Evolutionary conservation across 2,329 filamentous ascomycete genomes (phyloP), one percentile per base, ranked within the genome.

Genomic region (Lomentospora prolificans): DNA sequence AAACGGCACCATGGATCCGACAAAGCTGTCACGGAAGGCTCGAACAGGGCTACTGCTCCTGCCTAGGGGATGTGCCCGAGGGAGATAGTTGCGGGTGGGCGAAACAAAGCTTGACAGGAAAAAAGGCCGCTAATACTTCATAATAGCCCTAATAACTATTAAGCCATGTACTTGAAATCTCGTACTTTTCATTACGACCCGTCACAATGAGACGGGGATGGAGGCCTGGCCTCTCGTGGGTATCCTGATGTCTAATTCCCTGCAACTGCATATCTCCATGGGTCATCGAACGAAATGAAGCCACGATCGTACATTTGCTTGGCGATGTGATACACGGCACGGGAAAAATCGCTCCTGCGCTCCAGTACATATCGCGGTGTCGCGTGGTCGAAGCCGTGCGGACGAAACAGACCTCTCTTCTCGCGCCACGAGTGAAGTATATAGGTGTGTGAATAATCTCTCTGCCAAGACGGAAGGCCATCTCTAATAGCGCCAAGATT

Each of bases 261-360:
- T 10, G 10, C 17, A 4, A 22, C 10, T 22, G 7, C 12, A 22
- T 48, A 48, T 48, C 44, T 48, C 44, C 44, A 48, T 4, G 44
- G 44, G 44, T 62, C 61, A n/a, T 60, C 53, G 8, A 61, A 36
- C 3, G 41, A 46, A 8, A 61, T 33, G 3, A 64, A 27, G 1
- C 58, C 60, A 5, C 55, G 24, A 2, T 60, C 56, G 30, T 60
- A 61, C 58, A 64, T 59, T 19, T 51, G 36, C 27, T 57, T 60
- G 2, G 60, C 59, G 19, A 64, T 57, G 2, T 61, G 60, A 28
- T 63, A 64, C 4, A 61, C 55, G 0, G 62, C 62, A 0, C 58
- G 53, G 0, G 61, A 61, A 58, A 63, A 66, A 33, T 64, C 64
- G 24, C 63, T 66, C 51, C 51, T 53, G 41, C 60, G 57, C 36